phyloP scores from a whole-genome alignment of 75 land plant genomes.

The Sequoiadendron giganteum region DNA sequence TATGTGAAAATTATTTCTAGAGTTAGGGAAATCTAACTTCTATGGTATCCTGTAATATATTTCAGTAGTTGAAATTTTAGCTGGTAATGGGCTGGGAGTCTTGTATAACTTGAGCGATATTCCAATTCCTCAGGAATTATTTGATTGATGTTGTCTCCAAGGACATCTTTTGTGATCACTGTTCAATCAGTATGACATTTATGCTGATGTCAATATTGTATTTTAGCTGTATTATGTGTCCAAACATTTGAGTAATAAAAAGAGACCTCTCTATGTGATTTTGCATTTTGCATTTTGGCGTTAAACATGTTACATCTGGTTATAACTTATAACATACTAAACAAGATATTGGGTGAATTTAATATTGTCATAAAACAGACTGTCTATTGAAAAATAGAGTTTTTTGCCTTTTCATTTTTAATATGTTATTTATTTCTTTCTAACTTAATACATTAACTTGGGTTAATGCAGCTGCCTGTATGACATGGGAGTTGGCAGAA shows the following conservation, averaged over 20 bases:
- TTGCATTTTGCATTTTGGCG: not conserved
- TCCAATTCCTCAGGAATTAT: not conserved
- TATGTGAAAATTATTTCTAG: not conserved
- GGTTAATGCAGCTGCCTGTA: slow-evolving; percentile 84
- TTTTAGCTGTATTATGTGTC: not conserved
- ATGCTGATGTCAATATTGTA: not conserved
- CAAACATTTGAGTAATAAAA: not conserved
- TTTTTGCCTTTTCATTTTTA: not conserved
- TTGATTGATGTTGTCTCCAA: not conserved
- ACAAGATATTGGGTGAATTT: not conserved
- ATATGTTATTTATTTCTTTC: not conserved
- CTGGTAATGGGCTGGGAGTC: not conserved
- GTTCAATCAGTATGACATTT: not conserved
- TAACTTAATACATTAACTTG: slow-evolving; percentile 6
- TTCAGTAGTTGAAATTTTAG: not conserved
- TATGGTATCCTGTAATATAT: not conserved
- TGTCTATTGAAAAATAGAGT: not conserved
- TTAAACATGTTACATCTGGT: not conserved
- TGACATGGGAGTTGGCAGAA: slow-evolving; percentile 99
- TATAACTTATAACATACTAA: not conserved
- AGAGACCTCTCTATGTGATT: not conserved
- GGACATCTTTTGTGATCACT: not conserved
- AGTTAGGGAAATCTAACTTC: not conserved
- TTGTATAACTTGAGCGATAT: not conserved
- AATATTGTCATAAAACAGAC: not conserved